phyloP scores from a whole-genome alignment of 106 monocot species.

The Amphibolis antarctica region DNA sequence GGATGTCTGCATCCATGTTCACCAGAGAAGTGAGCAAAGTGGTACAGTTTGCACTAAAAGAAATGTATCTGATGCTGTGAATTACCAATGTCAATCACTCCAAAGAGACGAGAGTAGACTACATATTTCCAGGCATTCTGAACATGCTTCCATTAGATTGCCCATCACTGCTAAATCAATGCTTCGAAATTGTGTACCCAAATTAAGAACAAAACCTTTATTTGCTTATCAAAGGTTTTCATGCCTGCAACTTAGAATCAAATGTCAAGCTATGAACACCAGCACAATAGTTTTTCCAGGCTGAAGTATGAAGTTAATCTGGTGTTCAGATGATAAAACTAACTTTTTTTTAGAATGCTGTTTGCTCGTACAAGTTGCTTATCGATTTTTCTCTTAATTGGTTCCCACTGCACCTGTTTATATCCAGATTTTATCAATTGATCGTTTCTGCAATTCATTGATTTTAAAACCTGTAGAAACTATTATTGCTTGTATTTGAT shows the following conservation, averaged over 20 bases:
- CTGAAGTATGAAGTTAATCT: constrained; percentile 12
- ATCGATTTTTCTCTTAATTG: too few relatives aligned
- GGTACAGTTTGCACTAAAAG: background rate
- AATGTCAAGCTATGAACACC: constrained; percentile 23
- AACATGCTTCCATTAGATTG: constrained; percentile 2
- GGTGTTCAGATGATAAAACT: too few relatives aligned
- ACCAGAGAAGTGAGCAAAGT: constrained; percentile 6
- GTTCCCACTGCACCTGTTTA: too few relatives aligned
- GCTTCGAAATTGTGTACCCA: background rate
- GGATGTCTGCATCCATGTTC: constrained; percentile 7
- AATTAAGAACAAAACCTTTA: constrained; percentile 5
- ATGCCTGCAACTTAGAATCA: constrained; percentile 15
- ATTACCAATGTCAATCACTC: background rate
- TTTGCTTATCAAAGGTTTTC: constrained; percentile 21
- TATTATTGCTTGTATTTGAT: too few relatives aligned
- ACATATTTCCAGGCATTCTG: constrained; percentile 1
- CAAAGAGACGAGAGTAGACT: background rate
- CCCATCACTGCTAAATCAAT: constrained; percentile 1
- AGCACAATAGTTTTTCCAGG: constrained; percentile 34
- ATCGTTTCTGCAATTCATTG: too few relatives aligned
- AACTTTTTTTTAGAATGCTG: background rate
- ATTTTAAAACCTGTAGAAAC: too few relatives aligned
- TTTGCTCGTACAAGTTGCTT: too few relatives aligned
- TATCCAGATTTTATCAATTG: too few relatives aligned
- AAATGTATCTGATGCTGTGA: background rate